Conservation (phyloP, 768 basidiomycete species). For the Boletellus ananiceps region DNA sequence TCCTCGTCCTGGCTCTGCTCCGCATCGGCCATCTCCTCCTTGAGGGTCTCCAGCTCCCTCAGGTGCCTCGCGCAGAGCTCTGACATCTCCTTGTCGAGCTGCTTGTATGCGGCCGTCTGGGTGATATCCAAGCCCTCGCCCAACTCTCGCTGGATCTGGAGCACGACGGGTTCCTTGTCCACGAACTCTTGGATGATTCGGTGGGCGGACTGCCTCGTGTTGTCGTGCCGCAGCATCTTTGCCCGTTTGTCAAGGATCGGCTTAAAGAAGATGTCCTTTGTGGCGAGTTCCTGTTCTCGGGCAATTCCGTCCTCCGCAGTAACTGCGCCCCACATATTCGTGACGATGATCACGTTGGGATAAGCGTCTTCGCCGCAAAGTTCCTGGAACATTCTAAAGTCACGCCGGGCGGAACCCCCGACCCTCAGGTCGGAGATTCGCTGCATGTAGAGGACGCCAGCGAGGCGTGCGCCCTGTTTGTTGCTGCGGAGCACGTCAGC, state of each 20-base stretch:
- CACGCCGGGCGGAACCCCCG: constrained; percentile 44
- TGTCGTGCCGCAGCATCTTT: constrained; percentile 39
- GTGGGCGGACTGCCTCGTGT: constrained; percentile 41
- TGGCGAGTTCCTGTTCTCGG: constrained; percentile 44
- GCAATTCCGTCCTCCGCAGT: constrained; percentile 32
- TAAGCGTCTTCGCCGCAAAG: constrained; percentile 52
- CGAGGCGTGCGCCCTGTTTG: constrained; percentile 35
- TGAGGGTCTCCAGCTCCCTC: constrained; percentile 44
- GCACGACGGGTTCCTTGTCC: constrained; percentile 36
- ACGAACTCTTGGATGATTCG: constrained; percentile 42
- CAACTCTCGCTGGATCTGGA: constrained; percentile 54
- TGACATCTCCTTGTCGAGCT: constrained; percentile 46
- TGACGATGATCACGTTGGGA: constrained; percentile 46
- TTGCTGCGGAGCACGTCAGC: constrained; percentile 25
- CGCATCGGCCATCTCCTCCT: constrained; percentile 45
- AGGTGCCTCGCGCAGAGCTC: constrained; percentile 43
- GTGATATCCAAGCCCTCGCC: constrained; percentile 43
- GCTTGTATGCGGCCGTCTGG: constrained; percentile 51
- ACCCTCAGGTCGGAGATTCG: constrained; percentile 48
- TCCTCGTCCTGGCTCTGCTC: constrained; percentile 43
- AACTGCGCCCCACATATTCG: constrained; percentile 50
- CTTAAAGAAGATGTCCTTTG: constrained; percentile 44
- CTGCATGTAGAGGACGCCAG: constrained; percentile 52
- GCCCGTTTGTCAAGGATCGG: constrained; percentile 45
- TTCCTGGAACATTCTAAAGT: constrained; percentile 48